Evolutionary conservation across 257 asterid species (phyloP), one percentile per base, ranked within the genome.

Genomic region (Osmanthus fragrans): DNA sequence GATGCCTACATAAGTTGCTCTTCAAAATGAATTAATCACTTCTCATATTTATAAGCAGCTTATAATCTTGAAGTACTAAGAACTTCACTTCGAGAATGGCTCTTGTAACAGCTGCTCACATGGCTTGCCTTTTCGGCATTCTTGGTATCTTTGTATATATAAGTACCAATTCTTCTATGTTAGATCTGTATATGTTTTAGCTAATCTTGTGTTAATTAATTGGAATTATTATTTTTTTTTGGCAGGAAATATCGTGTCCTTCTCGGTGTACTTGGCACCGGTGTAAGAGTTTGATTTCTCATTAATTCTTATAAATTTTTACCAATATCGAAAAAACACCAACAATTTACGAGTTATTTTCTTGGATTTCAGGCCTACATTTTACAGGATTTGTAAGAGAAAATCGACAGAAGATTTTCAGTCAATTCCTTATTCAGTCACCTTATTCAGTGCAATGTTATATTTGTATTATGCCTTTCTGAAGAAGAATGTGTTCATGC

Each of bases 201-300:
- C 42, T 21, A 4, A 3, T 27, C 29, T 54, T 13, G 15, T n/a
- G 6, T 30, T 30, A 30, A 30, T 30, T 30, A 30, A 30, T 30
- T 30, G 32, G 32, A 30, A 30, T 30, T 30, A 30, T 25, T 25
- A 30, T 30, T 30, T 30, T 30, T 30, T 30, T 30, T 30, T 76
- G 36, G 7, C 70, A 90, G 97, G 98, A 81, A 91, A 91, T 79
- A 74, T 86, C 5, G 93, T 91, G 79, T 93, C 98, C 77, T 92
- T 90, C 88, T 79, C 90, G 94, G 98, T 94, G 76, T 94, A 79
- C 86, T 73, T 94, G 87, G 86, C 98, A 10, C 98, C 98, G 2
- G 18, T 87, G 97, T 92, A 83, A 85, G 87, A 47, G 21, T 25
- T 54, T 12, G n/a, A 69, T 54, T 49, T 6, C 4, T 54, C 37